phyloP scores from a whole-genome alignment of 257 asterid genomes.

The Plantago ovata region DNA sequence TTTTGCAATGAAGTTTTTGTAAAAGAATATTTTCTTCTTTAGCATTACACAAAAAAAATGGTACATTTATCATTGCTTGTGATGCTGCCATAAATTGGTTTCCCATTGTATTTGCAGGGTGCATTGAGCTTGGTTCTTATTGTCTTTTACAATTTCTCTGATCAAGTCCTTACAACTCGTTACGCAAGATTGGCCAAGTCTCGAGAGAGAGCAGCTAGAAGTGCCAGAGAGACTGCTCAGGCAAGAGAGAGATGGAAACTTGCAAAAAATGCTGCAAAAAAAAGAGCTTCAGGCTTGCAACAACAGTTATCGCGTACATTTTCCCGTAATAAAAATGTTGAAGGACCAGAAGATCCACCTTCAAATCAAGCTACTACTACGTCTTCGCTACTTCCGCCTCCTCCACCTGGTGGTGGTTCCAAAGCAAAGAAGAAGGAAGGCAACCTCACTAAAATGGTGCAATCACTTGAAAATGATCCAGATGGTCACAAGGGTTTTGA shows the following conservation, averaged over 20 bases:
- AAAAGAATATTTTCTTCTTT: no score
- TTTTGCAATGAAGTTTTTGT: no score
- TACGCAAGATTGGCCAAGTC: slow-evolving; percentile 78
- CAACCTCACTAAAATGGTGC: slow-evolving; percentile 64
- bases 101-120: slow-evolving; percentile 47
- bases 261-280: slow-evolving; percentile 69
- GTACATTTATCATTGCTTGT: neutral
- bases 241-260: slow-evolving; percentile 87
- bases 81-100: slow-evolving; percentile 21
- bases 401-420: neutral
- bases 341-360: slow-evolving; percentile 29
- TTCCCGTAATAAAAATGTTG: slow-evolving; percentile 44
- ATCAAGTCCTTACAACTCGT: slow-evolving; percentile 80
- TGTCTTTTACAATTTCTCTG: slow-evolving; percentile 84
- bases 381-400: slow-evolving; percentile 37
- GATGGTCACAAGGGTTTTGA: slow-evolving; percentile 56
- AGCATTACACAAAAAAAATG: no score
- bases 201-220: slow-evolving; percentile 85
- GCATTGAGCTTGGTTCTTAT: slow-evolving; percentile 63
- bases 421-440: slow-evolving; percentile 31
- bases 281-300: slow-evolving; percentile 51
- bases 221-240: slow-evolving; percentile 85
- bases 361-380: slow-evolving; percentile 24
- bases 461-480: slow-evolving; percentile 54
- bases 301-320: slow-evolving; percentile 71